Evolutionary conservation across 257 asterid genomes (phyloP), one percentile per base, ranked within the genome.

Genomic region (Asclepias syriaca): DNA sequence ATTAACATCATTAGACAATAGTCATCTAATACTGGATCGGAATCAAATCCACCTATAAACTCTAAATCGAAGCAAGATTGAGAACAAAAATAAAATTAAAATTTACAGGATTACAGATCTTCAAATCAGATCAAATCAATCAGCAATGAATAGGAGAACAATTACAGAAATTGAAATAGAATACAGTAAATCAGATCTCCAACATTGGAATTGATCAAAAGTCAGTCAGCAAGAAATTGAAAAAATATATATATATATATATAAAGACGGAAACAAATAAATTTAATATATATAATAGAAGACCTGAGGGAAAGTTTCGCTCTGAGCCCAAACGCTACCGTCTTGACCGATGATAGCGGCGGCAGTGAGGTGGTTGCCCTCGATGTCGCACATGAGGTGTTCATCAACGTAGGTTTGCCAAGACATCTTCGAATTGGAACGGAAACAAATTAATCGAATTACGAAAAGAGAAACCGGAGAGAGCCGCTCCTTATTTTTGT

Each of bases 361-460:
- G 76, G 97, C 74, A 70, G 85, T 32, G 73, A 92, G 96, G 71
- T 68, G 83, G 84, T 74, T 57, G 65, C 86, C 89, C 63, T 86
- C 96, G 57, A 83, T 63, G 0, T 85, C 97, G 74, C 90, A 92
- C 90, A 92, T 60, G 81, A 92, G 86, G 80, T 88, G 92, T 3
- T 86, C 93, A 68, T 92, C 96, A n/a, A 92, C 89, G 79, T 89
- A 92, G 1, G 86, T 66, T 87, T 92, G 97, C 97, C 96, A 89
- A 90, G 97, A 92, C 97, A 88, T 89, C 74, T 77, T 80, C 53
- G 59, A 46, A 60, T 68, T 64, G 43, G 18, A 15, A 49, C 5
- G 2, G 10, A 50, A 13, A 21, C 5, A 22, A 46, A 15, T 22
- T 8, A 46, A 68, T 34, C 24, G 32, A 50, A 29, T 14, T 2